Base-by-base conservation (phyloP, 225 moss, liverwort and hornwort species). In the Rhytidiadelphus loreus region DNA sequence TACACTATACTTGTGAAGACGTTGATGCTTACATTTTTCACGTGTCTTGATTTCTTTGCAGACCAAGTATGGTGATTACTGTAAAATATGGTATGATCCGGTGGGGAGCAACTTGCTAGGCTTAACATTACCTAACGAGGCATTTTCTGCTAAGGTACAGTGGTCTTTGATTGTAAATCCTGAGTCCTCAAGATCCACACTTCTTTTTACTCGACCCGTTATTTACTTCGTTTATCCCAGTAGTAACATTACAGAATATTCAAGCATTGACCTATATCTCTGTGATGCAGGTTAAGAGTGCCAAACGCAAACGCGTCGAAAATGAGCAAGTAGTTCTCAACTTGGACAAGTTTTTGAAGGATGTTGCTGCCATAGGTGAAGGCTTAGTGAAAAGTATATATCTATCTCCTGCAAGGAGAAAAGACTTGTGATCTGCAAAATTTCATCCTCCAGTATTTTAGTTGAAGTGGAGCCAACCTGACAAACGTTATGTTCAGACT, bases 101-200 rank as follows among this genome's bases (percentile, higher is more conserved):
- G 83, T 92, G 62, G 96, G 97, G 77, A 95, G 97, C 89, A 93
- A 92, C 89, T 88, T 95, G n/a, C 60, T 98, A 76, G 96, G 97
- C 44, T 70, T 98, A 48, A 95, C 92, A 11, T 72, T 96, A 85
- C 90, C 93, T 44, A 87, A 83, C 72, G 65, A 88, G 77, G 72
- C 87, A 35, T 88, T 89, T 89, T 85, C 88, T 56, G 29, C 79
- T 23, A 87, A 92, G 92, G 93, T 94, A 80, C 73, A 48, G 65
- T 62, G 46, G 57, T 43, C 83, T 76, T 89, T 64, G 37, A 71
- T 69, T 43, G 41, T 39, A 23, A 46, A 37, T 70, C 66, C 35
- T 44, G n/a, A n/a, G 26, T 88, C 71, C 39, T 91, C 26, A 35
- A 52, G 52, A 74, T 85, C 35, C 39, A n/a, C 61, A 33, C 48